Base-by-base conservation (phyloP, 2,329 filamentous ascomycete species). In the Westerdykella aurantiaca region DNA sequence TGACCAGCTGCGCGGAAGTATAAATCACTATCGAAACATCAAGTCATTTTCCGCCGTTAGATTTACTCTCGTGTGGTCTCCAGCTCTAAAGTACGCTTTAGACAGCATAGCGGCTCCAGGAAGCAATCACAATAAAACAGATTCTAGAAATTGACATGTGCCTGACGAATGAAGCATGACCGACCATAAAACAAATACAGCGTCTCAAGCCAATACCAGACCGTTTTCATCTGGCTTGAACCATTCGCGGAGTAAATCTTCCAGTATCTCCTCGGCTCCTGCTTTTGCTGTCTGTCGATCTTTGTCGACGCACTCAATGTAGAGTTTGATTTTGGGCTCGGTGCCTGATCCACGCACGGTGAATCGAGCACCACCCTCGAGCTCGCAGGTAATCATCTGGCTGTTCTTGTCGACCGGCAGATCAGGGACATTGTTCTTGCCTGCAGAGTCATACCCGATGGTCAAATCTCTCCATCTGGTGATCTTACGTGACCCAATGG, bases 281-380 rank as follows among this genome's bases (percentile, higher is more conserved):
- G 43, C 48, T 48, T 70, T 72, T 11, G 74, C 75, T 40, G 64
- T 63, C 16, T 65, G 66, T 12, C 65, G 64, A 10, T 62, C 70
- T 35, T 57, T 58, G 2, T 66, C 72, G 41, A 64, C 69, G 35
- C 69, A 73, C 49, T 78, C 75, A 41, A 78, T 74, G 51, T 78
- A 78, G 37, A 78, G 53, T 60, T 84, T 84, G 49, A 84, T 81
- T 69, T 84, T 84, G 0, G 81, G 81, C 61, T 84, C 81, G 2
- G 81, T 84, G 2, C 80, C 80, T 2, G 79, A 82, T 1, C 75
- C 79, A 52, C 80, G 65, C 17, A 81, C 71, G 2, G 80, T 83
- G 52, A 82, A 81, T 18, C 76, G 72, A 11, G 81, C 70, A 12
- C 68, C 67, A 16, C 73, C 72, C 22, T 79, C 73, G 34, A 83